Base-by-base conservation (phyloP, 345 rosid species). In the Syzygium grande region DNA sequence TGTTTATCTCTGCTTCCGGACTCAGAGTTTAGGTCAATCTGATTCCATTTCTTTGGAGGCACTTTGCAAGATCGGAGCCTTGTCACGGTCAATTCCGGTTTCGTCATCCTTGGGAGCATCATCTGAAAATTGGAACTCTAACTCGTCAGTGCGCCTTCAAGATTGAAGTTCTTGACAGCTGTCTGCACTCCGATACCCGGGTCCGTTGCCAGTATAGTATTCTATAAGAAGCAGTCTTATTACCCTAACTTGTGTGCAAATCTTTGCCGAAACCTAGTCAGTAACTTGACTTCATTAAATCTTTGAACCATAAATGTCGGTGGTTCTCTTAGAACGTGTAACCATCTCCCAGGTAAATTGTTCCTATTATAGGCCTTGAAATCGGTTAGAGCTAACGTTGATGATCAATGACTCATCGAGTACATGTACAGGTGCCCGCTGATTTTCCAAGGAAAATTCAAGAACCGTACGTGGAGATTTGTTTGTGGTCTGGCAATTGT, bases 11-110 rank as follows among this genome's bases (percentile, higher is more conserved):
- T 34, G 53, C 58, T 46, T n/a, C 21, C 2, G 4, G 43, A 27
- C 51, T 65, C 43, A 1, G 19, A 52, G 23, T 54, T 30, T 9
- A 30, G 30, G 43, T 34, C 23, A 87, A 51, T 11, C 38, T 34
- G 16, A 30, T 38, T 49, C 13, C 84, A 38, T 88, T 30, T 14
- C 23, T 23, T 54, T 88, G 59, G 87, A 91, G 93, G 92, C 94
- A 89, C 87, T 89, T 91, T 21, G 94, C 94, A 9, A 86, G 88
- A 77, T 94, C 94, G 94, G 95, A 94, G 85, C 97, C 94, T 6
- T 4, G 87, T 53, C 95, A 92, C 65, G 95, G 95, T 3, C 83
- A 85, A 68, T 92, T 94, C 88, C 25, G 52, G 54, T 94, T 91
- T 46, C 53, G 89, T 11, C 94, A 94, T 88, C 95, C 94, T 1